These are phyloP conservation scores for Liriodendron chinense DNA, from an alignment of 164 flowering plant genomes.

Conservation along the genomic window DNA sequence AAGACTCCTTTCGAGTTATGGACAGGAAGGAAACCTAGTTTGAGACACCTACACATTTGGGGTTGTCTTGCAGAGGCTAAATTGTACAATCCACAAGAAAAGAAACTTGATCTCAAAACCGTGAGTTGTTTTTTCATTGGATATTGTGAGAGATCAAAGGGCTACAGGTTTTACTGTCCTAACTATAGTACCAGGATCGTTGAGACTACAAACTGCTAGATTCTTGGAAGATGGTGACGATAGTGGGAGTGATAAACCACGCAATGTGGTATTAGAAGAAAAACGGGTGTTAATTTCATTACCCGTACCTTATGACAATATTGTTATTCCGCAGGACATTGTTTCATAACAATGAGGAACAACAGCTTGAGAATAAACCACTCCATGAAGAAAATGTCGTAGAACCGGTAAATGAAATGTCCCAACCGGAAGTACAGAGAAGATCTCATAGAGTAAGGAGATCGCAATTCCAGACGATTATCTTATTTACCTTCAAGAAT, in stretches of 20 bases:
- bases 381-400: not conserved
- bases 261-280: not conserved
- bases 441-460: not conserved
- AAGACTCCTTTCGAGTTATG: slow-evolving; percentile 8
- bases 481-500: slow-evolving; percentile 1
- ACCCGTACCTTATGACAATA: not conserved
- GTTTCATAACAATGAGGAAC: not conserved
- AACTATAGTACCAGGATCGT: not conserved
- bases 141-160: slow-evolving; percentile 3
- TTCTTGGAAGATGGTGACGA: slow-evolving; percentile 1
- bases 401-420: not conserved
- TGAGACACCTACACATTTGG: slow-evolving; percentile 1
- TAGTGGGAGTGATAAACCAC: not conserved
- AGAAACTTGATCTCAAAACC: not conserved
- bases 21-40: slow-evolving; percentile 3
- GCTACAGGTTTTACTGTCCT: slow-evolving; percentile 1
- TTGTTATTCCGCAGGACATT: not conserved
- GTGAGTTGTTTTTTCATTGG: slow-evolving; percentile 4
- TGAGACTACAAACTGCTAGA: not conserved
- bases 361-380: not conserved
- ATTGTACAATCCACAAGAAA: slow-evolving; percentile 2
- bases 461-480: not conserved
- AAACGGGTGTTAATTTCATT: not conserved
- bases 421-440: not conserved
- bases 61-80: slow-evolving; percentile 2